phyloP scores from a whole-genome alignment of 2,329 filamentous ascomycete genomes.

The Davidsoniella eucalypti region DNA sequence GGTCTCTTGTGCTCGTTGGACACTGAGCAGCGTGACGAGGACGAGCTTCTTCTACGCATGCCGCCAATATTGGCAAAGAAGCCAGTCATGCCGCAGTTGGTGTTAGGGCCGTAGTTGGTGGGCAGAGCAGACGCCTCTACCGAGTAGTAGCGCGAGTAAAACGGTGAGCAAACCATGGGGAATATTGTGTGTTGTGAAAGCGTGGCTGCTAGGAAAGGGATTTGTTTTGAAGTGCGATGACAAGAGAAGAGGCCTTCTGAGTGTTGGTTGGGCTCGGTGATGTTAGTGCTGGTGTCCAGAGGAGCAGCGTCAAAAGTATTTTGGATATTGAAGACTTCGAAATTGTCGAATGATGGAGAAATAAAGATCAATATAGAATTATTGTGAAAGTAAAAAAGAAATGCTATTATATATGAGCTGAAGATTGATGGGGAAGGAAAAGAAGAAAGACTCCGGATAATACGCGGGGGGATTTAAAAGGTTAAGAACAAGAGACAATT shows the following conservation, averaged over 20 bases:
- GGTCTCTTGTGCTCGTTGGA: constrained; percentile 11
- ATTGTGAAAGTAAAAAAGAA: not conserved
- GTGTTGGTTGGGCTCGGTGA: not conserved
- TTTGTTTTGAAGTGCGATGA: not conserved
- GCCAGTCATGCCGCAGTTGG: constrained; percentile 10
- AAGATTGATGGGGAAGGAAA: not conserved
- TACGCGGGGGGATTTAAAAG: not conserved
- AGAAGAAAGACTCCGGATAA: constrained; percentile 1
- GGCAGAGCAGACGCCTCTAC: constrained; percentile 7
- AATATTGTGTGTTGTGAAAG: not conserved
- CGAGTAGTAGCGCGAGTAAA: constrained; percentile 8
- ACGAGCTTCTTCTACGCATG: constrained; percentile 10
- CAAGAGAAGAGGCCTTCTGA: not conserved
- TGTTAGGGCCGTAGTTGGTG: constrained; percentile 5
- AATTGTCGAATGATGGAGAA: not conserved
- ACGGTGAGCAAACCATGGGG: constrained; percentile 10
- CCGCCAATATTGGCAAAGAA: constrained; percentile 12
- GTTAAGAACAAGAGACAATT: not conserved
- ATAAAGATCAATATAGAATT: not conserved
- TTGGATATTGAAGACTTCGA: not conserved
- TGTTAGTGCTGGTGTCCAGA: not conserved
- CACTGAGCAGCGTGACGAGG: constrained; percentile 12
- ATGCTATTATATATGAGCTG: not conserved
- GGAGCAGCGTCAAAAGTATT: not conserved
- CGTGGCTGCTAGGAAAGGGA: not conserved